A percentile compares a stretch with the other conserved stretches of the same genome.
Conservation (phyloP, 2,329 filamentous ascomycete species). For the Ceratocystis eucalypticola region DNA sequence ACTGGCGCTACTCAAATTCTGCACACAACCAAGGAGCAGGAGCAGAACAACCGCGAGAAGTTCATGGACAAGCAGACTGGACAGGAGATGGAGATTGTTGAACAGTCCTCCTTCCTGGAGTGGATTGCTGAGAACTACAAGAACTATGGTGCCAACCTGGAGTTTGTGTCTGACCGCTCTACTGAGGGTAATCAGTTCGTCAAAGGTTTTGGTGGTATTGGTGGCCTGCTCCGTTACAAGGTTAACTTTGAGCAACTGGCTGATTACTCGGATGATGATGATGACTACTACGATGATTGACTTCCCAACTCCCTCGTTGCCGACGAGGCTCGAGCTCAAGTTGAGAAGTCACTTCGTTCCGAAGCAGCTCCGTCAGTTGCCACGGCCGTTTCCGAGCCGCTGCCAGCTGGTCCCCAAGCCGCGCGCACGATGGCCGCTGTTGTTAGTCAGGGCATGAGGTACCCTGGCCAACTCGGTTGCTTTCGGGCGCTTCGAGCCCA, state of each 20-base stretch:
- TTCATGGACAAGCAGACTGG: conserved; percentile 95
- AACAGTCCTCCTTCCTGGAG: conserved; percentile 89
- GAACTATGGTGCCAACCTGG: conserved; percentile 86
- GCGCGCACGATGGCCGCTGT: conserved; percentile 26
- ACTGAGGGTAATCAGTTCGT: conserved; percentile 99
- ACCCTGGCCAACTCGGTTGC: conserved; percentile 32
- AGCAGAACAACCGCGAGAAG: conserved; percentile 61
- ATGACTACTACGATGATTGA: conserved; percentile 95
- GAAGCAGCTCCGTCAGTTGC: conserved; percentile 30
- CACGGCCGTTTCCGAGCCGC: conserved; percentile 30
- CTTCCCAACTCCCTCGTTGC: conserved; percentile 73
- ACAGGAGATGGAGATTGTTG: conserved; percentile 89
- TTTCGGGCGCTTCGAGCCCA: conserved; percentile 34
- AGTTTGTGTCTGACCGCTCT: conserved; percentile 95
- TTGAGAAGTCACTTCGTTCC: conserved; percentile 30
- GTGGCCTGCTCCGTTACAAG: conserved; percentile 95
- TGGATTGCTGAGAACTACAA: conserved; percentile 99
- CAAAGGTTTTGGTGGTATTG: conserved; percentile 97
- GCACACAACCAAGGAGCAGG: conserved; percentile 66
- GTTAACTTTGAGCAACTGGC: conserved; percentile 99
- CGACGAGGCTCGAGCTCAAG: conserved; percentile 72
- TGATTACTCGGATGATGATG: conserved; percentile 79
- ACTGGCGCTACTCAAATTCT: conserved; percentile 59
- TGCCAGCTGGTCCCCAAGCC: conserved; percentile 31
- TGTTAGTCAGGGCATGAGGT: conserved; percentile 25